Evolutionary conservation across 2,329 filamentous ascomycete genomes (phyloP).

Genomic region (Talaromyces rugulosus): DNA sequence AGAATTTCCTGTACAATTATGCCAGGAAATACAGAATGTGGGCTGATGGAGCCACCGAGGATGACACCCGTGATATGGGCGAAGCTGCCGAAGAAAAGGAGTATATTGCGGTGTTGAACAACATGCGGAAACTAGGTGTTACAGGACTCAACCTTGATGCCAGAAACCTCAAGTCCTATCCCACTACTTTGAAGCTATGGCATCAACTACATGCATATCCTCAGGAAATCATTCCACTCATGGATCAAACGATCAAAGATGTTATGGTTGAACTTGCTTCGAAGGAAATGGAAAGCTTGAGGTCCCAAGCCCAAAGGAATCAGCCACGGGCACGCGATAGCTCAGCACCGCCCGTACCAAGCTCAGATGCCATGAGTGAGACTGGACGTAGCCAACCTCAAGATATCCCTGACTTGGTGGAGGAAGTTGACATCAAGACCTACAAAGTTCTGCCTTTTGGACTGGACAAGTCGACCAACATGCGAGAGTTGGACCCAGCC

Average conservation of each 20-base stretch:
- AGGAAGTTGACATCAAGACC: slow-evolving; percentile 71
- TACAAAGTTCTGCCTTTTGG: slow-evolving; percentile 90
- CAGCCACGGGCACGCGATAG: slow-evolving; percentile 47
- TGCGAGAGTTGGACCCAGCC: slow-evolving; percentile 89
- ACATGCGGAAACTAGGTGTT: slow-evolving; percentile 83
- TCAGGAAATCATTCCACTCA: slow-evolving; percentile 90
- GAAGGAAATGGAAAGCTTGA: slow-evolving; percentile 68
- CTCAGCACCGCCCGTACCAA: slow-evolving; percentile 67
- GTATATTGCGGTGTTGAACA: slow-evolving; percentile 79
- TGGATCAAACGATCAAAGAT: slow-evolving; percentile 93
- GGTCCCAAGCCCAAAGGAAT: slow-evolving; percentile 50
- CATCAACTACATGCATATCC: slow-evolving; percentile 92
- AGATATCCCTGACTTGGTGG: slow-evolving; percentile 64
- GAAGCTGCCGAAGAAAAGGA: slow-evolving; percentile 72
- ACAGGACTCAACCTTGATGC: slow-evolving; percentile 84
- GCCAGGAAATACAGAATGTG: slow-evolving; percentile 92
- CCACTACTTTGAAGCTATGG: slow-evolving; percentile 88
- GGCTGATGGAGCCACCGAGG: slow-evolving; percentile 75
- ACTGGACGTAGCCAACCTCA: slow-evolving; percentile 27
- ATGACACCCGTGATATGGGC: slow-evolving; percentile 63
- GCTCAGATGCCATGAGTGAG: slow-evolving; percentile 65
- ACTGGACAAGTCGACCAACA: slow-evolving; percentile 78
- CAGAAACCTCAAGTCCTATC: slow-evolving; percentile 85
- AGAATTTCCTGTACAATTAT: slow-evolving; percentile 89
- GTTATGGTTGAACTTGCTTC: slow-evolving; percentile 85